Conservation (phyloP, 441 rosid species). For the Aleurites moluccanus region DNA sequence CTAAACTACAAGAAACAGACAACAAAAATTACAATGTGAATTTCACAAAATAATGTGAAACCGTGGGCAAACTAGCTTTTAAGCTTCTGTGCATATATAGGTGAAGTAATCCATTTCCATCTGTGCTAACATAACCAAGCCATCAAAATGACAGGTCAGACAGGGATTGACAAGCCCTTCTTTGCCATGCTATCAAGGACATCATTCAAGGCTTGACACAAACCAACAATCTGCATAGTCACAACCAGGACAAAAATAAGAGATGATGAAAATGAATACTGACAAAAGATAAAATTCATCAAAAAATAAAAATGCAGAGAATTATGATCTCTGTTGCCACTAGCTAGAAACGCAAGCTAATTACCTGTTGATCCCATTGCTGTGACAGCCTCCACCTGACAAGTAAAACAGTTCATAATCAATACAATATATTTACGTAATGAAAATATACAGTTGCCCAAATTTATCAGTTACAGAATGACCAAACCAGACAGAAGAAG, state of each 20-base stretch:
- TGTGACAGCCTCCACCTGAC: slow-evolving; percentile 93
- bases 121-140: neutral
- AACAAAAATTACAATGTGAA: slow-evolving; percentile 16
- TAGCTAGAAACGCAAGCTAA: neutral
- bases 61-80: slow-evolving; percentile 6
- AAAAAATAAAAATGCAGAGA: neutral
- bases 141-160: slow-evolving; percentile 31
- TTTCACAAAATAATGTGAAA: slow-evolving; percentile 20
- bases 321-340: too few species aligned
- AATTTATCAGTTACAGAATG: neutral
- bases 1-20: neutral
- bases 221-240: slow-evolving; percentile 71
- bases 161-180: slow-evolving; percentile 87
- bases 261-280: neutral
- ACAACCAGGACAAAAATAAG: neutral
- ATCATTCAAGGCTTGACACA: slow-evolving; percentile 93
- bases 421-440: neutral
- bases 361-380: slow-evolving; percentile 99
- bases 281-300: neutral
- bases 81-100: slow-evolving; percentile 2
- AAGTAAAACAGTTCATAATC: neutral
- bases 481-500: neutral
- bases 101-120: slow-evolving; percentile 6
- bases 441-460: neutral
- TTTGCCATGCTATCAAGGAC: slow-evolving; percentile 90